A percentile compares a stretch with the other conserved stretches of the same genome.
Evolutionary conservation across 1,284 basidiomycete genomes (phyloP).

Genomic region (Trametes hirsuta): DNA sequence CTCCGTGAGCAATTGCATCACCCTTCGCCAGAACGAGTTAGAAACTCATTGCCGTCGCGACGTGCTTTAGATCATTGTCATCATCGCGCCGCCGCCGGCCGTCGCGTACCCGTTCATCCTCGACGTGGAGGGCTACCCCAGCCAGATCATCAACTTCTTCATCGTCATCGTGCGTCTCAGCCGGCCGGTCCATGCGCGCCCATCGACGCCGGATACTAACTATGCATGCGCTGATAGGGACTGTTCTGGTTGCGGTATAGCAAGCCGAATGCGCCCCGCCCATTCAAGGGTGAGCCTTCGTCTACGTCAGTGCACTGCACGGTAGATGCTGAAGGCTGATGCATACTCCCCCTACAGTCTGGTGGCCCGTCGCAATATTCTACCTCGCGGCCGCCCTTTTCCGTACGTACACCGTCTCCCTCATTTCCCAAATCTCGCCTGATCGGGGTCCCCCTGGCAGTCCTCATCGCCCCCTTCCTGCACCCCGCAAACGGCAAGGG

Average conservation of each 20-base stretch:
- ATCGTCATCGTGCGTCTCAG: conserved; percentile 46
- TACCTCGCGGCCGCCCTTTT: conserved; percentile 57
- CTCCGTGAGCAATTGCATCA: too few species aligned
- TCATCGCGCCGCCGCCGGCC: conserved; percentile 59
- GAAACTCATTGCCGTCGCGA: too few species aligned
- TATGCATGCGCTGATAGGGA: conserved; percentile 38
- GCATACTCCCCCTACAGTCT: conserved; percentile 39
- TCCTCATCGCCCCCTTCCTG: conserved; percentile 59
- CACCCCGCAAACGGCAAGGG: conserved; percentile 56
- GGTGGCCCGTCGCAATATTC: conserved; percentile 59
- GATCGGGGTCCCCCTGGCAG: conserved; percentile 31
- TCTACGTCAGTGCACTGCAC: not conserved
- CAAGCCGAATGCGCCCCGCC: conserved; percentile 48
- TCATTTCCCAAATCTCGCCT: not conserved
- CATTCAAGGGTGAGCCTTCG: conserved; percentile 54
- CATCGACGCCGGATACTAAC: not conserved
- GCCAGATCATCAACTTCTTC: conserved; percentile 59
- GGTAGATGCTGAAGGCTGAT: not conserved
- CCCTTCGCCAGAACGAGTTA: too few species aligned
- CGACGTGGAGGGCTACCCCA: conserved; percentile 60
- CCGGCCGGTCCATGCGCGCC: not conserved
- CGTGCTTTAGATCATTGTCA: conserved; percentile 49
- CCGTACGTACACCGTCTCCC: conserved; percentile 36
- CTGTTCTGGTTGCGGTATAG: conserved; percentile 60
- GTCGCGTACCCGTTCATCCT: conserved; percentile 73